A percentile compares a stretch with the other conserved stretches of the same genome.
These are phyloP conservation scores for Diaporthe ampelina DNA, from an alignment of 2,329 filamentous ascomycete species.

Conservation along the genomic window DNA sequence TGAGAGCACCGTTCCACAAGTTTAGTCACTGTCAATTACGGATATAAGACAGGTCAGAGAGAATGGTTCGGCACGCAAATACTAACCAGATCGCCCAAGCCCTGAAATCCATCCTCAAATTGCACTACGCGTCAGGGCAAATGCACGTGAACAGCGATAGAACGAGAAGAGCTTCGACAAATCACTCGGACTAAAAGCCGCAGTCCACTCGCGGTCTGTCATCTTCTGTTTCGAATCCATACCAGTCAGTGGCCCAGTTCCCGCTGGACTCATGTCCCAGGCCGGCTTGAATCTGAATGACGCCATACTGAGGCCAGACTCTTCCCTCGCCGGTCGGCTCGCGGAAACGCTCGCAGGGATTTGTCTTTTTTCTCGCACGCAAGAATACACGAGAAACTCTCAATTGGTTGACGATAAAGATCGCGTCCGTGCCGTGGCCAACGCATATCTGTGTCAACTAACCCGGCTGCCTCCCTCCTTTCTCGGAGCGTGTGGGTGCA, in stretches of 20 bases:
- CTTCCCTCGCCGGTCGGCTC: constrained; percentile 1
- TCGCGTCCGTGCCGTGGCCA: neutral
- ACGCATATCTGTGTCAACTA: neutral
- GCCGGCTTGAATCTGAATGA: constrained; percentile 35
- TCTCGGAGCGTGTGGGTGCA: neutral
- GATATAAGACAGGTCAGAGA: neutral
- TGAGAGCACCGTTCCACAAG: neutral
- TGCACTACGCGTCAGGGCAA: no score
- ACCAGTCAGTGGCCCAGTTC: neutral
- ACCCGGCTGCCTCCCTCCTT: neutral
- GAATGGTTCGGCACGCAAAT: neutral
- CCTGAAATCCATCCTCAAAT: neutral
- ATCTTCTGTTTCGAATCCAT: neutral
- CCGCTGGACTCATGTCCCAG: constrained; percentile 3
- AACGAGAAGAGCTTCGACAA: constrained; percentile 2
- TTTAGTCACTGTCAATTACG: neutral
- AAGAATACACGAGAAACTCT: constrained; percentile 9
- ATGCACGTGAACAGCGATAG: neutral
- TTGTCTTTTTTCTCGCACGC: neutral
- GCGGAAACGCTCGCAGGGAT: constrained; percentile 26
- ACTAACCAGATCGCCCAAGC: neutral
- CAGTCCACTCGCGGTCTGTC: neutral
- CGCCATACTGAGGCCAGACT: constrained; percentile 36
- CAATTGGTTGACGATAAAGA: constrained; percentile 36
- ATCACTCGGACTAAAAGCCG: neutral